Percentiles rank a stretch among this genome's conserved stretches.
Evolutionary conservation across 2,329 filamentous ascomycete species (phyloP).

Genomic region (Fusarium verrucosum): DNA sequence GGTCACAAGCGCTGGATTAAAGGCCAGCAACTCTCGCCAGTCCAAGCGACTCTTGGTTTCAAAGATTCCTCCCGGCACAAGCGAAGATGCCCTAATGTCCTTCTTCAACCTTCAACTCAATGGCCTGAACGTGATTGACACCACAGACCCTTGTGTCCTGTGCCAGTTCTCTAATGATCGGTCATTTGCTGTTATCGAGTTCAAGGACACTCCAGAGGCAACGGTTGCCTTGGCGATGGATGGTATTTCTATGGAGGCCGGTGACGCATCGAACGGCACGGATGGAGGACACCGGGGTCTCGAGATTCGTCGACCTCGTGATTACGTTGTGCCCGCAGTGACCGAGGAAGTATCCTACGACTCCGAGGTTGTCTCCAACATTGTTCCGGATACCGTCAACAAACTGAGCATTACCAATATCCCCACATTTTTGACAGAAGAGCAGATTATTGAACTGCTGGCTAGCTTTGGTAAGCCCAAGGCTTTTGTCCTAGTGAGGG

Average conservation of each 20-base stretch:
- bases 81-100: slow-evolving; percentile 77
- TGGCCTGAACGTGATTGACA: slow-evolving; percentile 89
- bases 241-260: slow-evolving; percentile 85
- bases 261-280: slow-evolving; percentile 65
- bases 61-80: slow-evolving; percentile 78
- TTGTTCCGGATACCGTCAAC: slow-evolving; percentile 91
- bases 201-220: slow-evolving; percentile 85
- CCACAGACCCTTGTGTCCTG: slow-evolving; percentile 83
- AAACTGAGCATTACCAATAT: slow-evolving; percentile 96
- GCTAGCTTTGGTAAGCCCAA: slow-evolving; percentile 93
- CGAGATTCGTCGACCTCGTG: slow-evolving; percentile 86
- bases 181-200: slow-evolving; percentile 88
- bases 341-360: slow-evolving; percentile 78
- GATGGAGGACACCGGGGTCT: slow-evolving; percentile 69
- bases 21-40: slow-evolving; percentile 92
- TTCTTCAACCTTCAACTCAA: slow-evolving; percentile 99
- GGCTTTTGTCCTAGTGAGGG: slow-evolving; percentile 89
- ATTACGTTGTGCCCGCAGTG: slow-evolving; percentile 91
- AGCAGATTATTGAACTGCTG: slow-evolving; percentile 90
- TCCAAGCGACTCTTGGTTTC: slow-evolving; percentile 90
- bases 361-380: slow-evolving; percentile 77
- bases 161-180: slow-evolving; percentile 83
- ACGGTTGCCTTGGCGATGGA: slow-evolving; percentile 92
- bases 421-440: slow-evolving; percentile 85
- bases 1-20: slow-evolving; percentile 79